Evolutionary conservation across 768 basidiomycete genomes (phyloP).

Genomic region (Mycena belliarum): DNA sequence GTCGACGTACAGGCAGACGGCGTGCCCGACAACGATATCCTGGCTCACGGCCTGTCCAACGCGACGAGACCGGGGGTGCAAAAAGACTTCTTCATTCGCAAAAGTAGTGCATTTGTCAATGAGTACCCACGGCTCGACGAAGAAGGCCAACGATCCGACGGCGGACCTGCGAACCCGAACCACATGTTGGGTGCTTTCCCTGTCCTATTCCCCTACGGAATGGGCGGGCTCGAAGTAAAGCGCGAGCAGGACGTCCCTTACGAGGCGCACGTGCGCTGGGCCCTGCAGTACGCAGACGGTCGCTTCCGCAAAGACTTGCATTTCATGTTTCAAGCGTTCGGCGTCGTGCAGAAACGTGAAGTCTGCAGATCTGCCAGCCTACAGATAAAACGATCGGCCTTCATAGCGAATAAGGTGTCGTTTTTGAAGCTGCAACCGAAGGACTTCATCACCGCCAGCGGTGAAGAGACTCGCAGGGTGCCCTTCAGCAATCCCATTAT

Average conservation of each 20-base stretch:
- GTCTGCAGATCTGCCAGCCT: constrained; percentile 28
- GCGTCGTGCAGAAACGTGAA: constrained; percentile 31
- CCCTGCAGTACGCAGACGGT: constrained; percentile 28
- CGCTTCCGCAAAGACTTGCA: constrained; percentile 30
- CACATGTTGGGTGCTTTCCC: too few relatives aligned
- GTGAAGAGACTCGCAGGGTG: constrained; percentile 31
- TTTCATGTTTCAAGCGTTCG: constrained; percentile 33
- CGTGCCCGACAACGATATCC: not conserved
- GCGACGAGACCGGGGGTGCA: not conserved
- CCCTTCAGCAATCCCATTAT: constrained; percentile 30
- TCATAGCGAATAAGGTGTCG: constrained; percentile 21
- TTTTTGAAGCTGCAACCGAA: constrained; percentile 28
- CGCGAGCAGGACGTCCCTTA: too few relatives aligned
- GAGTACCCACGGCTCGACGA: constrained; percentile 36
- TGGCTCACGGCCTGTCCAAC: constrained; percentile 5
- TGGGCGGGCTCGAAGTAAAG: too few relatives aligned
- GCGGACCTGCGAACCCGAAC: too few relatives aligned
- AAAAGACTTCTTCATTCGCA: not conserved
- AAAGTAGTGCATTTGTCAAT: constrained; percentile 24
- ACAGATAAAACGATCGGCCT: constrained; percentile 32
- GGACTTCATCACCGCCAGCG: constrained; percentile 32
- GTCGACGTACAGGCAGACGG: not conserved
- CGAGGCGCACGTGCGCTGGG: too few relatives aligned
- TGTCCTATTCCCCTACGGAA: too few relatives aligned
- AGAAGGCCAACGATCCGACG: too few relatives aligned